Evolutionary conservation across 2,329 filamentous ascomycete species (phyloP).

Genomic region (Lachnellula hyalina): DNA sequence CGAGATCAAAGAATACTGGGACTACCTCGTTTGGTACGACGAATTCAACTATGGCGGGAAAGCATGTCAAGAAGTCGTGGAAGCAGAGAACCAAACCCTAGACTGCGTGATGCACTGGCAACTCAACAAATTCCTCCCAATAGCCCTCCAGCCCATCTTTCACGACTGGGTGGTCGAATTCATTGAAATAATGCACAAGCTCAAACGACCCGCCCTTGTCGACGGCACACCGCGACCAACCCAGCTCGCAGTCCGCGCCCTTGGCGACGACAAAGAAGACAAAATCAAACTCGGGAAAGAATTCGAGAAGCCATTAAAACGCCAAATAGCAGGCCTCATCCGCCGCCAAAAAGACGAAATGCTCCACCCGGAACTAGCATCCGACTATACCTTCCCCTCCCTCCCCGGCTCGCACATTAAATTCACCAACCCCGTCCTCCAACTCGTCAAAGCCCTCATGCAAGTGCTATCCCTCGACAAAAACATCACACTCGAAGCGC

Average conservation of each 20-base stretch:
- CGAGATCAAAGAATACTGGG: constrained; percentile 98
- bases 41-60: constrained; percentile 98
- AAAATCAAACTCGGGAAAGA: constrained; percentile 68
- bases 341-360: constrained; percentile 82
- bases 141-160: constrained; percentile 75
- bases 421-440: constrained; percentile 69
- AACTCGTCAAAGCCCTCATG: constrained; percentile 89
- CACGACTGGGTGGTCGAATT: constrained; percentile 93
- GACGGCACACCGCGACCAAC: constrained; percentile 53
- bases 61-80: constrained; percentile 75
- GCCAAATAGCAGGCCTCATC: constrained; percentile 77
- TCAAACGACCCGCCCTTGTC: constrained; percentile 60
- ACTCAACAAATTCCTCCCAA: constrained; percentile 81
- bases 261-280: constrained; percentile 54
- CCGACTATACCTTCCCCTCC: constrained; percentile 79
- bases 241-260: constrained; percentile 50
- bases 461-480: constrained; percentile 89
- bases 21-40: constrained; percentile 98
- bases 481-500: constrained; percentile 81
- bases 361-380: constrained; percentile 79
- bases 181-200: constrained; percentile 84
- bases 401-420: constrained; percentile 68
- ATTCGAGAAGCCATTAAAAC: constrained; percentile 86
- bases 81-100: constrained; percentile 70
- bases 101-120: constrained; percentile 99